Evolutionary conservation across 2,329 filamentous ascomycete species (phyloP).

Genomic region (Colletotrichum sp.): DNA sequence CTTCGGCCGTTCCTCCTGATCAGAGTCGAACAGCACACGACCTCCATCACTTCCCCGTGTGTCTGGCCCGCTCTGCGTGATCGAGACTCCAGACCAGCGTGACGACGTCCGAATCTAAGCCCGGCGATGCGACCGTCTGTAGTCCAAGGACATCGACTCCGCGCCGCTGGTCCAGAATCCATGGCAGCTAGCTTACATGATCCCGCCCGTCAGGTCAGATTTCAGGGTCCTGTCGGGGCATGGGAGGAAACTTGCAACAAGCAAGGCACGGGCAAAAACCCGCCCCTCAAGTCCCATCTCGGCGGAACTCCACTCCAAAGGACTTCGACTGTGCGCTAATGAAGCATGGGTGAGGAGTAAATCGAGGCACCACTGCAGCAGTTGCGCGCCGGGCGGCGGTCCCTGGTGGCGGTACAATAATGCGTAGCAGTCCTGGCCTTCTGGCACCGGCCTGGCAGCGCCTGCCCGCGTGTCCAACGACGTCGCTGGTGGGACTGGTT

Average conservation of each 20-base stretch:
- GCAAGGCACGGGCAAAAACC: conserved; percentile 17
- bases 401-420: background rate
- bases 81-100: background rate
- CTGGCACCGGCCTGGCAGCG: conserved; percentile 4
- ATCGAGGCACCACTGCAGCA: conserved; percentile 8
- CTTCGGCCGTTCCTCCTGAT: background rate
- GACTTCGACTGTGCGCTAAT: conserved; percentile 1
- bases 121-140: background rate
- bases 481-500: conserved; percentile 4
- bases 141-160: background rate
- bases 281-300: conserved; percentile 12
- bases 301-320: conserved; percentile 14
- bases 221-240: conserved; percentile 19
- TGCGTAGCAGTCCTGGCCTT: background rate
- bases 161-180: conserved; percentile 1
- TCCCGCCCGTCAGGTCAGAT: conserved; percentile 11
- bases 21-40: background rate
- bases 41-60: background rate
- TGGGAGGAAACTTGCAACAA: conserved; percentile 16
- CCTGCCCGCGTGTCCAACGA: conserved; percentile 15
- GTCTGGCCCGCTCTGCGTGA: background rate
- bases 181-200: background rate
- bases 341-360: conserved; percentile 4
- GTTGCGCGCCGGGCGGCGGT: background rate
- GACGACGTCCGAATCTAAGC: background rate